These are phyloP conservation scores for Prinsepia uniflora DNA, from an alignment of 306 rosid genomes.

Conservation along the genomic window DNA sequence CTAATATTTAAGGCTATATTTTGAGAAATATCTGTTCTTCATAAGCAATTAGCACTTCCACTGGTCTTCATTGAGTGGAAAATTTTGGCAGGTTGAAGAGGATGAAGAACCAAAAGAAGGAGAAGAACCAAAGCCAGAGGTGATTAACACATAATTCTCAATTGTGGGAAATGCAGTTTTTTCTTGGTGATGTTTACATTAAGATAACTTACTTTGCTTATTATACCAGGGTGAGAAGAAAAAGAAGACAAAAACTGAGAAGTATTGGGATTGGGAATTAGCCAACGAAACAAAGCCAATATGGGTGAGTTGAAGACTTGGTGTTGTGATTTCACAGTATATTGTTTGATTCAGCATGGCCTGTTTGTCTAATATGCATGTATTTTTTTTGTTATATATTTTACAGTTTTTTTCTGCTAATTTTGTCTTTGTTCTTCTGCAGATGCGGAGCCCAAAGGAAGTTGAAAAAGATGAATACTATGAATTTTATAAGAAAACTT, in stretches of 20 bases:
- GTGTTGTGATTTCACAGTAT: background rate
- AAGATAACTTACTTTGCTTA: conserved; percentile 18
- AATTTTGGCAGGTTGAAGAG: conserved; percentile 80
- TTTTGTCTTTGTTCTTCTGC: conserved; percentile 21
- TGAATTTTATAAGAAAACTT: conserved; percentile 87
- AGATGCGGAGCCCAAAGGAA: conserved; percentile 94
- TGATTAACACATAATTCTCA: conserved; percentile 23
- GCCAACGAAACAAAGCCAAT: conserved; percentile 94
- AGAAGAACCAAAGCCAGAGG: conserved; percentile 79
- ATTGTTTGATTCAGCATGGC: background rate
- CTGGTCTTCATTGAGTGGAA: conserved; percentile 17
- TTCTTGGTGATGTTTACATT: conserved; percentile 6
- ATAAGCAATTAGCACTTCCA: background rate
- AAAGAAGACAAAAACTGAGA: conserved; percentile 76
- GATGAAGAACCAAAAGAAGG: conserved; percentile 95
- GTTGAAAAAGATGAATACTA: conserved; percentile 76
- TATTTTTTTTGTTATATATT: background rate
- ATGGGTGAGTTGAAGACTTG: conserved; percentile 65
- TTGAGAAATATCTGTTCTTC: background rate
- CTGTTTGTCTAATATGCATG: background rate
- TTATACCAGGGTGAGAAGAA: conserved; percentile 67
- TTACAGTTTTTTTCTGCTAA: background rate
- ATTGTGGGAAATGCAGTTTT: conserved; percentile 8
- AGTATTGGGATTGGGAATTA: conserved; percentile 98
- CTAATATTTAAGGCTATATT: background rate